A percentile compares a stretch with the other conserved stretches of the same genome.
Evolutionary conservation across 495 filamentous ascomycete species (phyloP).

Genomic region (Penicillium manginii): DNA sequence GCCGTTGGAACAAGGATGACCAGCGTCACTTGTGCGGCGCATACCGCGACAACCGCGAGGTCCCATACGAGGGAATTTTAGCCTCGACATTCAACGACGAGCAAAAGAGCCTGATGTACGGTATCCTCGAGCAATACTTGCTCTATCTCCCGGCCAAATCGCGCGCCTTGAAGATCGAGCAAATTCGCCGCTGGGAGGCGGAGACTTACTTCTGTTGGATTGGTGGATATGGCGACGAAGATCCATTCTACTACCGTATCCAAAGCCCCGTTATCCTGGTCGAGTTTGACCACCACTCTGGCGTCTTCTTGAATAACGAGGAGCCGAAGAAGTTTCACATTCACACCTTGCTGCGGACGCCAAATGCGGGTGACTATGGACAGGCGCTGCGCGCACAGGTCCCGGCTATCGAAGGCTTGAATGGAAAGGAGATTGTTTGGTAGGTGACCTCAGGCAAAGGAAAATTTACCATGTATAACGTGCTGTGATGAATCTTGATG

Average conservation of each 20-base stretch:
- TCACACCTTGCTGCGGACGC: conserved; percentile 70
- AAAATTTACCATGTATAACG: conserved; percentile 19
- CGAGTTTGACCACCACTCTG: conserved; percentile 82
- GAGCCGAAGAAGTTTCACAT: conserved; percentile 77
- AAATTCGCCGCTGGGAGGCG: conserved; percentile 53
- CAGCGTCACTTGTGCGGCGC: conserved; percentile 76
- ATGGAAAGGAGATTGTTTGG: conserved; percentile 50
- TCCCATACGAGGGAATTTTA: conserved; percentile 71
- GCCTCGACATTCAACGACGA: conserved; percentile 43
- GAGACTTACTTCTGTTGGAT: conserved; percentile 83
- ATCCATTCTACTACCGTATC: conserved; percentile 76
- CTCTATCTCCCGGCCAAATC: conserved; percentile 62
- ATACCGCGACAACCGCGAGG: conserved; percentile 73
- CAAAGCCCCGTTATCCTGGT: conserved; percentile 72
- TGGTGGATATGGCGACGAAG: conserved; percentile 63
- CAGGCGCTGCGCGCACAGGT: conserved; percentile 51
- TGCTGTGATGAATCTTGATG: conserved; percentile 27
- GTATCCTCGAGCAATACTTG: conserved; percentile 62
- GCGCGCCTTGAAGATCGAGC: conserved; percentile 52
- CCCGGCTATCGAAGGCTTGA: conserved; percentile 41
- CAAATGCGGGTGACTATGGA: conserved; percentile 78
- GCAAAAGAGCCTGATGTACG: conserved; percentile 57
- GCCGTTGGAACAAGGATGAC: conserved; percentile 75
- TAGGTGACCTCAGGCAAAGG: conserved; percentile 19
- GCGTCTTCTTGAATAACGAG: conserved; percentile 74